phyloP scores from a whole-genome alignment of 345 rosid genomes.

The Euphorbia lathyris region DNA sequence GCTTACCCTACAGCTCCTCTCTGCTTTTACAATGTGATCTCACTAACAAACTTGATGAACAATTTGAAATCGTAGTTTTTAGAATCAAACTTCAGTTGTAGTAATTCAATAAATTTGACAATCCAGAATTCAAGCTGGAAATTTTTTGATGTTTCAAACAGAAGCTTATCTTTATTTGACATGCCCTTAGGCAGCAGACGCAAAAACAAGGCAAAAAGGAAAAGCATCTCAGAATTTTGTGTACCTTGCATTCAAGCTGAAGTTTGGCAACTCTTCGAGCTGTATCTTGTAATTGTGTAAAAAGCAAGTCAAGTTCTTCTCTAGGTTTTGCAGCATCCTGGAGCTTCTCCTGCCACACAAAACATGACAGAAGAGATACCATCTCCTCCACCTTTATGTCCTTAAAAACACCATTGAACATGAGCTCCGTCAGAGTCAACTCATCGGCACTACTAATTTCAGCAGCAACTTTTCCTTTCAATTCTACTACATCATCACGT shows the following conservation, averaged over 20 bases:
- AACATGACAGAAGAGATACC: slow-evolving; percentile 94
- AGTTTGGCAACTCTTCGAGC: slow-evolving; percentile 82
- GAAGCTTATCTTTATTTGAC: neutral
- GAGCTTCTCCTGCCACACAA: slow-evolving; percentile 95
- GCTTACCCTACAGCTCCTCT: neutral
- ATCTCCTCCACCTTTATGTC: slow-evolving; percentile 85
- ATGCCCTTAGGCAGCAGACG: neutral
- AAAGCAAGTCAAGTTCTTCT: slow-evolving; percentile 89
- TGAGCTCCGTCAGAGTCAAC: slow-evolving; percentile 83
- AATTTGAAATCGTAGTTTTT: neutral
- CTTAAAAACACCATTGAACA: slow-evolving; percentile 86
- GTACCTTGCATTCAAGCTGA: slow-evolving; percentile 96
- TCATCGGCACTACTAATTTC: slow-evolving; percentile 97
- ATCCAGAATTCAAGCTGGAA: neutral
- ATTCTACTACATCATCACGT: slow-evolving; percentile 69
- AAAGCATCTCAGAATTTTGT: neutral
- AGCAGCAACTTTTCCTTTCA: slow-evolving; percentile 90
- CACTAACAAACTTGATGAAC: neutral
- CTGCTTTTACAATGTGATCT: no score
- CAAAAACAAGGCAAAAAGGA: slow-evolving; percentile 5
- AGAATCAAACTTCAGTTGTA: neutral
- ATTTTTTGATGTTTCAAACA: neutral
- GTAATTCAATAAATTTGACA: neutral
- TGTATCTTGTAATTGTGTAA: slow-evolving; percentile 81
- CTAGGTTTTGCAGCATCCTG: slow-evolving; percentile 87